These are phyloP conservation scores for Kodamaea nitidulidarum DNA, from an alignment of 805 yeast species.

Conservation along the genomic window DNA sequence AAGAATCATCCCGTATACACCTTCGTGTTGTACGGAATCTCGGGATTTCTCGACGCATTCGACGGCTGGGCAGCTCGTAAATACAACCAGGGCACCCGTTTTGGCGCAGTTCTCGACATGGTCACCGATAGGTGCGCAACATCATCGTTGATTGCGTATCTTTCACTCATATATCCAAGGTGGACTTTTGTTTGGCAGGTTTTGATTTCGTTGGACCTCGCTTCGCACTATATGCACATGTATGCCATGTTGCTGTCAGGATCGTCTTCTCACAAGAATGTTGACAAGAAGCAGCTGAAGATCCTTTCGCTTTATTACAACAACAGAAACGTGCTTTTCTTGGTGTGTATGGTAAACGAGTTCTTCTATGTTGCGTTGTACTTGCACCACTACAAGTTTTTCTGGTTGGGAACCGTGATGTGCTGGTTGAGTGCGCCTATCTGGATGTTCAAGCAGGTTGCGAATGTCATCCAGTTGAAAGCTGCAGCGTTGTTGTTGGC, in stretches of 20 bases:
- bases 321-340: slow-evolving; percentile 74
- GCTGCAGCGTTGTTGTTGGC: slow-evolving; percentile 84
- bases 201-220: slow-evolving; percentile 77
- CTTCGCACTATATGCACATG: slow-evolving; percentile 98
- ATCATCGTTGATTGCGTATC: slow-evolving; percentile 81
- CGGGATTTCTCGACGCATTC: slow-evolving; percentile 90
- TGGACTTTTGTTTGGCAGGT: slow-evolving; percentile 73
- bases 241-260: slow-evolving; percentile 86
- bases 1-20: slow-evolving; percentile 77
- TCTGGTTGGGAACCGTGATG: slow-evolving; percentile 59
- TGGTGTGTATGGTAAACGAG: slow-evolving; percentile 92
- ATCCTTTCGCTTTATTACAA: slow-evolving; percentile 83
- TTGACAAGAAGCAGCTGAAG: slow-evolving; percentile 65
- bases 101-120: slow-evolving; percentile 98
- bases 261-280: slow-evolving; percentile 75
- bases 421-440: slow-evolving; percentile 69
- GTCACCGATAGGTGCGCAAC: slow-evolving; percentile 98
- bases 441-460: slow-evolving; percentile 85
- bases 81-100: slow-evolving; percentile 81
- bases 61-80: slow-evolving; percentile 95
- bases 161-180: slow-evolving; percentile 74
- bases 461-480: slow-evolving; percentile 82
- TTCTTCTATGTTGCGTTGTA: slow-evolving; percentile 87
- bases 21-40: slow-evolving; percentile 70
- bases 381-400: slow-evolving; percentile 60